Evolutionary conservation across 805 yeast species (phyloP).

Genomic region (Yamadazyma endophytica): DNA sequence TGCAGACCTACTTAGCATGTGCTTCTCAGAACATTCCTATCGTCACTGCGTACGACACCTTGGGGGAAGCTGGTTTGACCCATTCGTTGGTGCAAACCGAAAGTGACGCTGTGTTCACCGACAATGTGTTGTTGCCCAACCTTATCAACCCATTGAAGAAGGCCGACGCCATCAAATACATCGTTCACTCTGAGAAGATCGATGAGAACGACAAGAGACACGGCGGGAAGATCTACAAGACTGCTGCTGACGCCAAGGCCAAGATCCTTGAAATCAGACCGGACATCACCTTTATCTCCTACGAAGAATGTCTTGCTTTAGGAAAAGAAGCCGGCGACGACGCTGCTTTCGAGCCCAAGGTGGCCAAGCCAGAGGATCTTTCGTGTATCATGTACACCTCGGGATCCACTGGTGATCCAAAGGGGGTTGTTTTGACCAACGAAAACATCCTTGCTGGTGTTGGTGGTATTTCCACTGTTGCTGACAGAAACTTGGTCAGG

Average conservation of each 20-base stretch:
- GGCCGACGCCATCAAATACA: constrained; percentile 56
- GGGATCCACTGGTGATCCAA: constrained; percentile 82
- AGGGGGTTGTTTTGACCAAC: constrained; percentile 73
- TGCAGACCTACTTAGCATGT: constrained; percentile 79
- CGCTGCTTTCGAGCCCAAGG: constrained; percentile 18
- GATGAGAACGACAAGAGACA: constrained; percentile 61
- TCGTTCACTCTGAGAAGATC: constrained; percentile 67
- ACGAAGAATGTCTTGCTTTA: constrained; percentile 58
- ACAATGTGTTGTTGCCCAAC: constrained; percentile 63
- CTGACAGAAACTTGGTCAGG: constrained; percentile 47
- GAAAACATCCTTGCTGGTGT: constrained; percentile 75
- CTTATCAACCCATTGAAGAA: constrained; percentile 69
- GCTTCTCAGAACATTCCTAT: constrained; percentile 76
- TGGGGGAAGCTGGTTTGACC: constrained; percentile 83
- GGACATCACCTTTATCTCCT: constrained; percentile 63
- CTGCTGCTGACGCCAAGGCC: constrained; percentile 55
- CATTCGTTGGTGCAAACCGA: constrained; percentile 84
- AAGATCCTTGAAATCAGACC: constrained; percentile 67
- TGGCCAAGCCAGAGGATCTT: constrained; percentile 51
- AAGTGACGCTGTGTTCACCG: constrained; percentile 77
- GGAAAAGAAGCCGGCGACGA: constrained; percentile 40
- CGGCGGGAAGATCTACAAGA: constrained; percentile 53
- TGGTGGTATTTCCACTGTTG: constrained; percentile 72
- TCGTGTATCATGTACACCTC: constrained; percentile 85
- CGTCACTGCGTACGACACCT: constrained; percentile 94